Percentiles rank a stretch among this genome's conserved stretches.
Conservation (phyloP, 2,329 filamentous ascomycete genomes). For the Fusarium phyllophilum region DNA sequence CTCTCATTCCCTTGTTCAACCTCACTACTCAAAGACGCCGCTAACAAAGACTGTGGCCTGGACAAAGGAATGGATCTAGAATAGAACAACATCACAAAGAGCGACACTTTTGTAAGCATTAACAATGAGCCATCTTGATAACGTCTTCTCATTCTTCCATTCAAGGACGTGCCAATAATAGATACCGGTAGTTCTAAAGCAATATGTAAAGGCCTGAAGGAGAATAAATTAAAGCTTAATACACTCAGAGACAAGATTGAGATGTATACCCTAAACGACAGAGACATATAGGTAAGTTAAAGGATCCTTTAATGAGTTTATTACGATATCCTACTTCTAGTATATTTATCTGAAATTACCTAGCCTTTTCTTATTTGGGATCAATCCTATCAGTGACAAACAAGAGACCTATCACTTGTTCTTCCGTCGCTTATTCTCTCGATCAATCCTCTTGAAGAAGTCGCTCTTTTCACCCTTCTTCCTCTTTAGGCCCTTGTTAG, state of each 20-base stretch:
- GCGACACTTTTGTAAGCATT: fast-evolving
- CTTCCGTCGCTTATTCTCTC: slow-evolving; percentile 48
- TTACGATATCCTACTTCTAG: too few species aligned
- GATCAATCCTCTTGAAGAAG: slow-evolving; percentile 56
- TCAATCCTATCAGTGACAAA: too few species aligned
- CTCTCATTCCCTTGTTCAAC: fast-evolving
- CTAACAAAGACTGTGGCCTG: fast-evolving
- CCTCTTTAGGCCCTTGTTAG: slow-evolving; percentile 37
- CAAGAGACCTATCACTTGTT: neutral
- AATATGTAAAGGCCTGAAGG: too few species aligned
- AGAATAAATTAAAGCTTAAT: too few species aligned
- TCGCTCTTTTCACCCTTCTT: slow-evolving; percentile 8
- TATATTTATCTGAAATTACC: too few species aligned
- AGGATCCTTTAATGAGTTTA: too few species aligned
- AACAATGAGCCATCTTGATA: neutral
- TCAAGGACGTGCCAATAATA: fast-evolving
- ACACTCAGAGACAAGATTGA: too few species aligned
- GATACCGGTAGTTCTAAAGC: fast-evolving
- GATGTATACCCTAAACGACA: fast-evolving
- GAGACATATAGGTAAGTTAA: fast-evolving
- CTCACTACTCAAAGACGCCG: fast-evolving
- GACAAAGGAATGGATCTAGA: fast-evolving
- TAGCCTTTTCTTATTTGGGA: fast-evolving
- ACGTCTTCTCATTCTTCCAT: fast-evolving
- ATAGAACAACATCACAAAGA: neutral